phyloP scores from a whole-genome alignment of 371 early-diverging fungal species.

The Saksenaea oblongispora region DNA sequence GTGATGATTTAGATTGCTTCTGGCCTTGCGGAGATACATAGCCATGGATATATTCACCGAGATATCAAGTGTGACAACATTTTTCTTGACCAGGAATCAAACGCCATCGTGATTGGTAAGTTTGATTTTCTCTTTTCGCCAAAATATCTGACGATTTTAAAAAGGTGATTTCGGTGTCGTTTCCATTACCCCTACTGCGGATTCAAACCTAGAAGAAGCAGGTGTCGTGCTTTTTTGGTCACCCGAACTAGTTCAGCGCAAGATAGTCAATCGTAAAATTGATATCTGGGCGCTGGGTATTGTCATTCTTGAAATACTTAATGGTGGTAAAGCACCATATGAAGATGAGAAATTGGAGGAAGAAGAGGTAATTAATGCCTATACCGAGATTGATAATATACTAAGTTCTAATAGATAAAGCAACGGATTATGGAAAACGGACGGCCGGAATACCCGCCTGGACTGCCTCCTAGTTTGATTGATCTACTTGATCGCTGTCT shows the following conservation, averaged over 20 bases:
- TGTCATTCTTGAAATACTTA: slow-evolving; percentile 47
- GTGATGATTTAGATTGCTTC: slow-evolving; percentile 36
- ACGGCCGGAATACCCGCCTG: slow-evolving; percentile 38
- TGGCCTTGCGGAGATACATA: slow-evolving; percentile 47
- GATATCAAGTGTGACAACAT: slow-evolving; percentile 58
- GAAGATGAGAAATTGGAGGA: slow-evolving; percentile 51
- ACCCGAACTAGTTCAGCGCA: slow-evolving; percentile 49
- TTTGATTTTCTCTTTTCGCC: background rate
- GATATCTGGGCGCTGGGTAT: slow-evolving; percentile 56
- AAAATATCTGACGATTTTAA: background rate
- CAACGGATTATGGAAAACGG: slow-evolving; percentile 42
- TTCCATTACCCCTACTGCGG: slow-evolving; percentile 49
- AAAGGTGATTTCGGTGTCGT: slow-evolving; percentile 56
- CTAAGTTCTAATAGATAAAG: slow-evolving; percentile 36
- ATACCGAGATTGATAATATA: background rate
- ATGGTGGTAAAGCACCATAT: slow-evolving; percentile 53
- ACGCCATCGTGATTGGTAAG: slow-evolving; percentile 48
- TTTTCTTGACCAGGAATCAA: slow-evolving; percentile 40
- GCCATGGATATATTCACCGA: slow-evolving; percentile 52
- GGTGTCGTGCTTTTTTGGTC: slow-evolving; percentile 58
- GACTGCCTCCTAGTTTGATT: slow-evolving; percentile 36
- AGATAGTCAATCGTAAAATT: slow-evolving; percentile 46
- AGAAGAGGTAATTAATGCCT: slow-evolving; percentile 34
- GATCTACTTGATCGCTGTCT: slow-evolving; percentile 45
- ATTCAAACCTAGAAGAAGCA: slow-evolving; percentile 52